These are phyloP conservation scores for Pseudoperonospora humuli DNA, from an alignment of 352 stramenopile genomes.

Conservation along the genomic window DNA sequence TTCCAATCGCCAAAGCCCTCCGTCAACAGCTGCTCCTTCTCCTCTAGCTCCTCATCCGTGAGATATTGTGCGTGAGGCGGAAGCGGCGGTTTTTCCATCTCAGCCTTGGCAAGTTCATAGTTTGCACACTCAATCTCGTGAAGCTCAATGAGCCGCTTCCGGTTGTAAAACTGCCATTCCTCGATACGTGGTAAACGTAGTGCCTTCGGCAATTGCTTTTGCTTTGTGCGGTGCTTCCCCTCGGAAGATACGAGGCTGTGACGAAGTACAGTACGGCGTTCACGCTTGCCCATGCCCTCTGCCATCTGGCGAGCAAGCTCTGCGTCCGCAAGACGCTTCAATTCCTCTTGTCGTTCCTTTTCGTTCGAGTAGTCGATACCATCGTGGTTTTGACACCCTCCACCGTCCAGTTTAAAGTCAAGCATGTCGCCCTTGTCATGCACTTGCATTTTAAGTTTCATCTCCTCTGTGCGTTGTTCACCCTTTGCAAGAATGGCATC, in stretches of 20 bases:
- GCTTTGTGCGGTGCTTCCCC: slow-evolving; percentile 48
- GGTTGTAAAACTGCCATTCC: slow-evolving; percentile 87
- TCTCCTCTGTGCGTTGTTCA: slow-evolving; percentile 80
- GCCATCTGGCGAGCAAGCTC: slow-evolving; percentile 74
- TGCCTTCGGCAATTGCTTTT: slow-evolving; percentile 74
- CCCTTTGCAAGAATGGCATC: slow-evolving; percentile 93
- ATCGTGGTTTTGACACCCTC: slow-evolving; percentile 93
- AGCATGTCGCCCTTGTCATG: slow-evolving; percentile 84
- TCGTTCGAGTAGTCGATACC: slow-evolving; percentile 95
- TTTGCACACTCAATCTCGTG: slow-evolving; percentile 79
- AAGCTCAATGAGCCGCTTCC: slow-evolving; percentile 63
- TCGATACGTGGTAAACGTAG: slow-evolving; percentile 77
- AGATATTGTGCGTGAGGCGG: slow-evolving; percentile 74
- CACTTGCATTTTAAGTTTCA: slow-evolving; percentile 81
- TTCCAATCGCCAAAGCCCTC: slow-evolving; percentile 85
- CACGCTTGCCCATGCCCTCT: slow-evolving; percentile 77
- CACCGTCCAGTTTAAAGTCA: slow-evolving; percentile 91
- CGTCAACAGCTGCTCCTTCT: slow-evolving; percentile 88
- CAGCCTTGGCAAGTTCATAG: slow-evolving; percentile 68
- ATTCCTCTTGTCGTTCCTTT: slow-evolving; percentile 77
- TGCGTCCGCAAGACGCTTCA: slow-evolving; percentile 77
- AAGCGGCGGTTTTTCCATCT: slow-evolving; percentile 68
- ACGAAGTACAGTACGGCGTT: slow-evolving; percentile 71
- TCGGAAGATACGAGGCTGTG: slow-evolving; percentile 43
- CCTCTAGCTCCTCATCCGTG: slow-evolving; percentile 73